phyloP scores from a whole-genome alignment of 257 asterid genomes.

The Buddleja alternifolia region DNA sequence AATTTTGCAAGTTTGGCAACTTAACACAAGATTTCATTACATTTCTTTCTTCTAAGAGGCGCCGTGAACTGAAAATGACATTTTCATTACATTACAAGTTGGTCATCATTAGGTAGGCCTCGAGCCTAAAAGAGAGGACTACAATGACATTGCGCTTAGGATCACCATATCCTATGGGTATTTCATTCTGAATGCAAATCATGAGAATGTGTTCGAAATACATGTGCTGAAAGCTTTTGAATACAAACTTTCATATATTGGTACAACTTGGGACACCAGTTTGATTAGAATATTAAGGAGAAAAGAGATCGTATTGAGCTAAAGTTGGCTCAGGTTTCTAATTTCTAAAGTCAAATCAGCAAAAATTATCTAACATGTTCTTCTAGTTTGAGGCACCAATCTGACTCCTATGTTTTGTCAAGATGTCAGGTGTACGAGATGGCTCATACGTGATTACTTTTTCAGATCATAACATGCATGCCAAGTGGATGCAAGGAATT shows the following conservation, averaged over 20 bases:
- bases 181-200: not conserved
- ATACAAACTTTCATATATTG: too few relatives aligned
- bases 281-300: not conserved
- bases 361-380: not conserved
- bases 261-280: too few relatives aligned
- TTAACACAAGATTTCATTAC: not conserved
- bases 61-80: too few relatives aligned
- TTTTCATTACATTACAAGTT: not conserved
- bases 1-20: not conserved
- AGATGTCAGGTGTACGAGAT: not conserved
- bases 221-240: too few relatives aligned
- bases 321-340: not conserved
- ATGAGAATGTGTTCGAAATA: not conserved
- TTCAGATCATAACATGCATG: not conserved
- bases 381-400: not conserved
- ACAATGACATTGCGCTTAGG: not conserved
- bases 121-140: not conserved
- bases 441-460: not conserved
- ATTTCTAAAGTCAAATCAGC: not conserved
- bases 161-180: not conserved
- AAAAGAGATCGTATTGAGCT: not conserved
- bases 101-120: not conserved
- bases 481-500: constrained; percentile 9
- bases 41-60: too few relatives aligned
- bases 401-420: not conserved